Base-by-base conservation (phyloP, 1,139 yeast genomes). In the Suhomyces anneliseae region DNA sequence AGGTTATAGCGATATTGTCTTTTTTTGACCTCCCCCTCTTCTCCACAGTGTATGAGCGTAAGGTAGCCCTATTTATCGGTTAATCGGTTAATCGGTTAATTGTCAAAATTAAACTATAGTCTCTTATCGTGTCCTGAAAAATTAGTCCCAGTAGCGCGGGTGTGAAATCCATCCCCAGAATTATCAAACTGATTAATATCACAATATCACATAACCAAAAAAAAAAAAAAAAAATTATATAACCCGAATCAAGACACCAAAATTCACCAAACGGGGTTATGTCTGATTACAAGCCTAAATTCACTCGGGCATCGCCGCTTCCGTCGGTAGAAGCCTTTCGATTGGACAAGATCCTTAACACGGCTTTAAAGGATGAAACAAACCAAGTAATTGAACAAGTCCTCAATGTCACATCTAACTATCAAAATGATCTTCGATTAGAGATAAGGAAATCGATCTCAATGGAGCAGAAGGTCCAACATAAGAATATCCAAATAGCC, bases 311-410 rank as follows among this genome's bases (percentile, higher is more conserved):
- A 8, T 45, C 19, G 14, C n/a, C 41, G 42, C 55, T 75, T 15
- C 78, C 79, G 9, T 40, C 71, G 2, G 57, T 74, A 6, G 75
- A 72, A 10, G 58, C 65, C 36, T 78, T 79, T 57, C 65, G 66
- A 41, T 58, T 79, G 19, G 69, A 66, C 46, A 59, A 61, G 43
- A 72, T 79, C 24, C 55, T 77, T 19, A 50, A 57, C 26, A 60
- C 61, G n/a, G 65, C 65, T 1, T 55, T 76, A 4, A 53, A 54
- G 12, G 55, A 54, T 8, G 76, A 75, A 45, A 56, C 74, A 6
- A 62, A 63, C 9, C 70, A 67, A 36, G 69, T 75, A 27, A 58
- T 64, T 0, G 62, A 65, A 11, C 62, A 76, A 19, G 53, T 78
- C 7, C 46, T 69, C 24, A 53, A 59, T 8, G 78, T 74, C 6